Percentiles rank a stretch among this genome's conserved stretches.
Conservation (phyloP, 306 rosid species). For the Glycyrrhiza uralensis region DNA sequence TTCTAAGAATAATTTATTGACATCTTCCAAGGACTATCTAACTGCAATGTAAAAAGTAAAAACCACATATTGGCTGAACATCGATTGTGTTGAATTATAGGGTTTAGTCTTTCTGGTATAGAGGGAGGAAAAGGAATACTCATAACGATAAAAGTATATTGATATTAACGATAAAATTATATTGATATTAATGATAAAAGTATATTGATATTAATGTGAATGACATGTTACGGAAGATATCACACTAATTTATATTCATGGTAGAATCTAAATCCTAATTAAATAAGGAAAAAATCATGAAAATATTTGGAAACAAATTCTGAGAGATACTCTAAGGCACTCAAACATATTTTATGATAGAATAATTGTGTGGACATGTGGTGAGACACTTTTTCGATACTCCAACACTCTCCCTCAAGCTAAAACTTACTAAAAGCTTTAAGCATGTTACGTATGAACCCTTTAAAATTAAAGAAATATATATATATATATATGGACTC, state of each 20-base stretch:
- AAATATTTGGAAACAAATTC: neutral
- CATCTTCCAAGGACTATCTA: neutral
- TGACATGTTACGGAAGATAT: neutral
- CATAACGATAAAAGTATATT: neutral
- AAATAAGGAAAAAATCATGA: neutral
- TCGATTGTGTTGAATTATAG: neutral
- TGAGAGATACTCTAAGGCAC: too few species aligned
- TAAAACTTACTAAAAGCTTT: neutral
- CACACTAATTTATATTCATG: neutral
- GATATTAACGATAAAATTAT: too few species aligned
- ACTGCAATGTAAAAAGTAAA: slow-evolving; percentile 10
- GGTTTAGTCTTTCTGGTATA: neutral
- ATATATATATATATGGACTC: neutral
- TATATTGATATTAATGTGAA: neutral
- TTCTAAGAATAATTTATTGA: neutral
- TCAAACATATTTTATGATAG: too few species aligned
- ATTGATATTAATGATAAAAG: too few species aligned
- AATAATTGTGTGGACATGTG: too few species aligned
- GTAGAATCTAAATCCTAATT: neutral
- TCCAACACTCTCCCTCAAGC: neutral
- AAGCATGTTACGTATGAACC: neutral
- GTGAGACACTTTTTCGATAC: too few species aligned
- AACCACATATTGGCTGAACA: neutral
- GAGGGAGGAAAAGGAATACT: neutral
- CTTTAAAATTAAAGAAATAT: neutral